Evolutionary conservation across 1,139 yeast genomes (phyloP).

Genomic region (Magnusiomyces tetraspermus): DNA sequence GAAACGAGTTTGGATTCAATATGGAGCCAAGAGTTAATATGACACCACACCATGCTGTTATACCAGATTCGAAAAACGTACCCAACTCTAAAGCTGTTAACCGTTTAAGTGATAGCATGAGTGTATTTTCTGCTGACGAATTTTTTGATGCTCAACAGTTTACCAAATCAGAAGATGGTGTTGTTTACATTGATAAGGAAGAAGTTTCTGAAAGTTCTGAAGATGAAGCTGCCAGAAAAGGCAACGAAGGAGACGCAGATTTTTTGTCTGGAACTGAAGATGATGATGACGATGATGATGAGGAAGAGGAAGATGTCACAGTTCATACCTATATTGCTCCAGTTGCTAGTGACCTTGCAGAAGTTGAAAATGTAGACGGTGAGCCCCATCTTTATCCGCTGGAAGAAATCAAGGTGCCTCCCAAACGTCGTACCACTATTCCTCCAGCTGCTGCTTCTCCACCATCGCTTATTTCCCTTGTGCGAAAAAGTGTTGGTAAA

Average conservation of each 20-base stretch:
- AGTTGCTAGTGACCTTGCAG: slow-evolving; percentile 14
- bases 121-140: slow-evolving; percentile 38
- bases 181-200: slow-evolving; percentile 24
- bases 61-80: not conserved
- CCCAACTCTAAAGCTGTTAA: not conserved
- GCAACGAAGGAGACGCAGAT: slow-evolving; percentile 17
- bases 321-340: slow-evolving; percentile 12
- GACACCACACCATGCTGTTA: not conserved
- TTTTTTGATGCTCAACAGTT: slow-evolving; percentile 62
- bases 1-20: too few relatives aligned
- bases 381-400: slow-evolving; percentile 48
- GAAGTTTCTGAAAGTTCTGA: slow-evolving; percentile 22
- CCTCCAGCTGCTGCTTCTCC: slow-evolving; percentile 57
- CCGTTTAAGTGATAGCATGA: slow-evolving; percentile 9
- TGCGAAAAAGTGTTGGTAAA: slow-evolving; percentile 87
- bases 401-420: slow-evolving; percentile 35
- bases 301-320: slow-evolving; percentile 19
- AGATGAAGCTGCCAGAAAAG: slow-evolving; percentile 16
- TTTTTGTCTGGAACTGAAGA: slow-evolving; percentile 2
- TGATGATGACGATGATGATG: too few relatives aligned
- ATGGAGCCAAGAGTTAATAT: not conserved
- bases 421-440: slow-evolving; percentile 52
- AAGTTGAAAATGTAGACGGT: slow-evolving; percentile 20
- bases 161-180: slow-evolving; percentile 25
- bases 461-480: slow-evolving; percentile 68